These are phyloP conservation scores for Talaromyces islandicus DNA, from an alignment of 2,329 filamentous ascomycete genomes.

Conservation along the genomic window DNA sequence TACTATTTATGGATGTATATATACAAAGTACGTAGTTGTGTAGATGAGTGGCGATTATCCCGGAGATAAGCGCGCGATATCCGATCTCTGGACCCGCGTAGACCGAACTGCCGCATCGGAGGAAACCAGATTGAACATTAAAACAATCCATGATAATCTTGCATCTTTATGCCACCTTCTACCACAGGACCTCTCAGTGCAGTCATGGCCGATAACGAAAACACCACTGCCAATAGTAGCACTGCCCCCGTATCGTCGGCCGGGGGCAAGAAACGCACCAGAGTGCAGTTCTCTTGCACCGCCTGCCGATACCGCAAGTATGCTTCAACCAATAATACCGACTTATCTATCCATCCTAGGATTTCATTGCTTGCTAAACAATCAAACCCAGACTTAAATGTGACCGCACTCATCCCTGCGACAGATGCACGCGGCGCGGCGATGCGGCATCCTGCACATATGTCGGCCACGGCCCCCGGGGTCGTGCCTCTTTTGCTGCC, in stretches of 20 bases:
- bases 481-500: conserved; percentile 20
- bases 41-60: not conserved
- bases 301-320: conserved; percentile 32
- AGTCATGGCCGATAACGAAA: conserved; percentile 1
- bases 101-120: not conserved
- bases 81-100: not conserved
- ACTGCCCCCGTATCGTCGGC: not conserved
- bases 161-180: not conserved
- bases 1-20: too few species aligned
- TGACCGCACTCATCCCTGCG: conserved; percentile 29
- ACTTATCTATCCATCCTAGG: too few species aligned
- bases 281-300: conserved; percentile 35
- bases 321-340: too few species aligned
- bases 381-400: conserved; percentile 27
- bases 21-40: too few species aligned
- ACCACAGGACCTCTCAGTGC: too few species aligned
- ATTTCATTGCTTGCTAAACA: too few species aligned
- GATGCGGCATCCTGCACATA: conserved; percentile 27
- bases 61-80: not conserved
- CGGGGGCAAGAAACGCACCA: conserved; percentile 25
- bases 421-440: conserved; percentile 27
- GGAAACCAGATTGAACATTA: not conserved
- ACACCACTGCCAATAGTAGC: not conserved
- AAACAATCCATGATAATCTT: not conserved
- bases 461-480: conserved; percentile 29